These are phyloP conservation scores for Aspergillus haitiensis DNA, from an alignment of 495 filamentous ascomycete genomes.

Conservation along the genomic window DNA sequence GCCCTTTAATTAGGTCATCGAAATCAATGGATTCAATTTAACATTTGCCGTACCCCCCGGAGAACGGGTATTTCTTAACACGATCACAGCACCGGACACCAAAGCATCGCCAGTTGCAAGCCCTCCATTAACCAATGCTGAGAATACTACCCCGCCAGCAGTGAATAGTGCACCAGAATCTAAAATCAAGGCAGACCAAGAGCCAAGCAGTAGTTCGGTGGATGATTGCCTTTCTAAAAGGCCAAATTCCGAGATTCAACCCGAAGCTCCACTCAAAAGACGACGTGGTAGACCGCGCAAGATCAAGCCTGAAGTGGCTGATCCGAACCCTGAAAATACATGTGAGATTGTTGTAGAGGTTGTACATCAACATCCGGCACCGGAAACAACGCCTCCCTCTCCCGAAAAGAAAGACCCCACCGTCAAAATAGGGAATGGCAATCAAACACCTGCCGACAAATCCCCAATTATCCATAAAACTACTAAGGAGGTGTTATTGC, in stretches of 20 bases:
- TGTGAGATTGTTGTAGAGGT: background rate
- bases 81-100: slow-evolving; percentile 1
- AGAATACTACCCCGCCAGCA: slow-evolving; percentile 4
- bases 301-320: background rate
- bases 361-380: background rate
- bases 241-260: slow-evolving; percentile 19
- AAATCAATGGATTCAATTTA: slow-evolving; percentile 34
- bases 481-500: background rate
- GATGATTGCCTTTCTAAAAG: slow-evolving; percentile 14
- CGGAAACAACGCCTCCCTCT: background rate
- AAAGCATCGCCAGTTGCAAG: slow-evolving; percentile 4
- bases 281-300: slow-evolving; percentile 10
- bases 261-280: slow-evolving; percentile 10
- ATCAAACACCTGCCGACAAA: background rate
- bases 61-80: slow-evolving; percentile 40
- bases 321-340: background rate
- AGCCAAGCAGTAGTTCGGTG: slow-evolving; percentile 3
- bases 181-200: background rate
- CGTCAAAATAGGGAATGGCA: background rate
- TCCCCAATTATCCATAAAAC: background rate
- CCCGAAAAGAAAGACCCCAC: background rate
- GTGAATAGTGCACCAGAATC: background rate
- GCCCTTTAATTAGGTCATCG: slow-evolving; percentile 33
- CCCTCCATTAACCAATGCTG: background rate
- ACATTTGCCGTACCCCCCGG: slow-evolving; percentile 49